These are phyloP conservation scores for Pseudogymnoascus sp. DNA, from an alignment of 2,329 filamentous ascomycete species.

Conservation along the genomic window DNA sequence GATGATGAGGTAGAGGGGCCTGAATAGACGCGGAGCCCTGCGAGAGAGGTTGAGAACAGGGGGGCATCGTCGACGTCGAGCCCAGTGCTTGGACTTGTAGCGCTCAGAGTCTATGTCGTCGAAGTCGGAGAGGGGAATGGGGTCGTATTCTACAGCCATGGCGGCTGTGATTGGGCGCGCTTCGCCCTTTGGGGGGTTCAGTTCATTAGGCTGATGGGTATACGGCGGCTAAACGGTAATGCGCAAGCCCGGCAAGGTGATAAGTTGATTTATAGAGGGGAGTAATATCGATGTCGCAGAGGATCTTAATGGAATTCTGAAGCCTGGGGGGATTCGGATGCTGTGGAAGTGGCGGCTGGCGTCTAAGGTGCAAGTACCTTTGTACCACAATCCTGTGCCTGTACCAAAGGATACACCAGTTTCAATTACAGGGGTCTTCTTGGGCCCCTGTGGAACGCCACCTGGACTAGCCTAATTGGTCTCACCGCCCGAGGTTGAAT, in stretches of 20 bases:
- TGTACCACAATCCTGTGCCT: background rate
- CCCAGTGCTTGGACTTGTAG: slow-evolving; percentile 3
- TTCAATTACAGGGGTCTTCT: background rate
- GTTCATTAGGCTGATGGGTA: background rate
- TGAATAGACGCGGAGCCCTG: background rate
- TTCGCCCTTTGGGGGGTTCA: background rate
- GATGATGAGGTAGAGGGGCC: slow-evolving; percentile 20
- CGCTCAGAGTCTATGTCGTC: background rate
- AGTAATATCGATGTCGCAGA: background rate
- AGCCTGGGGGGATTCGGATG: background rate
- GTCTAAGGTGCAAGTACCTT: background rate
- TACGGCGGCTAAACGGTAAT: background rate
- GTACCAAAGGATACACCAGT: background rate
- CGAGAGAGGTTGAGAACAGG: slow-evolving; percentile 1
- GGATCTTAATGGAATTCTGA: background rate
- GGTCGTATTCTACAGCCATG: slow-evolving; percentile 6
- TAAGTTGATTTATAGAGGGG: background rate
- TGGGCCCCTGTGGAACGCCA: background rate
- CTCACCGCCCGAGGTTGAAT: background rate
- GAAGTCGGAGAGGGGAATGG: background rate
- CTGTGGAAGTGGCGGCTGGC: background rate
- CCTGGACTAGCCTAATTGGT: background rate
- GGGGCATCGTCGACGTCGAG: background rate
- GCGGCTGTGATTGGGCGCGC: background rate
- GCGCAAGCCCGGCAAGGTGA: background rate